Percentiles rank a stretch among this genome's conserved stretches.
These are phyloP conservation scores for Atractiella rhizophila DNA, from an alignment of 768 basidiomycete genomes.

Conservation along the genomic window DNA sequence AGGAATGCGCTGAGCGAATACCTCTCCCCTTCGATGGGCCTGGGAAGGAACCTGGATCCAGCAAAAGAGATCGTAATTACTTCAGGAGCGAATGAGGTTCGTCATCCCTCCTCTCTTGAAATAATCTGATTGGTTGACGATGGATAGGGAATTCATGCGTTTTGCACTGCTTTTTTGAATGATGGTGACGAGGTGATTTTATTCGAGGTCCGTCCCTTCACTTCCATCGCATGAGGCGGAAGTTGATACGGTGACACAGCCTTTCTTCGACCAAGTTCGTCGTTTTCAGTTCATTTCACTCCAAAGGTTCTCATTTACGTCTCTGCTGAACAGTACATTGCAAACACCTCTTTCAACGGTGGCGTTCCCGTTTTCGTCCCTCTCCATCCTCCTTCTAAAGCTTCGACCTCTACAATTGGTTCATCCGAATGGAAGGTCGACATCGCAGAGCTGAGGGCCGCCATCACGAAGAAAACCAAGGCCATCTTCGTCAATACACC, in stretches of 20 bases:
- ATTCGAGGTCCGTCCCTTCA: slow-evolving; percentile 42
- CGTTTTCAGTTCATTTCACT: too few relatives aligned
- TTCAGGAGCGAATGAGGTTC: too few relatives aligned
- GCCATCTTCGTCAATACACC: slow-evolving; percentile 21
- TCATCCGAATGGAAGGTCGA: slow-evolving; percentile 64
- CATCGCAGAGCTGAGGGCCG: slow-evolving; percentile 58
- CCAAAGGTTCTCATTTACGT: too few relatives aligned
- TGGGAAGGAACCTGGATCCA: slow-evolving; percentile 39
- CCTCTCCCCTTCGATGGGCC: slow-evolving; percentile 37
- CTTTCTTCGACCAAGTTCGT: too few relatives aligned
- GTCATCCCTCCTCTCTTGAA: too few relatives aligned
- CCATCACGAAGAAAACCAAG: slow-evolving; percentile 65
- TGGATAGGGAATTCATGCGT: slow-evolving; percentile 46
- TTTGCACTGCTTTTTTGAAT: slow-evolving; percentile 58
- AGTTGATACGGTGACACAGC: too few relatives aligned
- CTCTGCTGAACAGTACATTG: slow-evolving; percentile 1
- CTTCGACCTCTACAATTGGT: slow-evolving; percentile 22
- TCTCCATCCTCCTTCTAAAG: slow-evolving; percentile 45
- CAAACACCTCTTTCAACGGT: neutral
- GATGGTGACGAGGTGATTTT: slow-evolving; percentile 88
- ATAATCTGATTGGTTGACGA: too few relatives aligned
- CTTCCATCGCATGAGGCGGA: neutral
- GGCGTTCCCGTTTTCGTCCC: slow-evolving; percentile 83
- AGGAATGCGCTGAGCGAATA: slow-evolving; percentile 60
- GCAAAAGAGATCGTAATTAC: slow-evolving; percentile 78